phyloP scores from a whole-genome alignment of 441 rosid species.

The Flueggea neowawraea region DNA sequence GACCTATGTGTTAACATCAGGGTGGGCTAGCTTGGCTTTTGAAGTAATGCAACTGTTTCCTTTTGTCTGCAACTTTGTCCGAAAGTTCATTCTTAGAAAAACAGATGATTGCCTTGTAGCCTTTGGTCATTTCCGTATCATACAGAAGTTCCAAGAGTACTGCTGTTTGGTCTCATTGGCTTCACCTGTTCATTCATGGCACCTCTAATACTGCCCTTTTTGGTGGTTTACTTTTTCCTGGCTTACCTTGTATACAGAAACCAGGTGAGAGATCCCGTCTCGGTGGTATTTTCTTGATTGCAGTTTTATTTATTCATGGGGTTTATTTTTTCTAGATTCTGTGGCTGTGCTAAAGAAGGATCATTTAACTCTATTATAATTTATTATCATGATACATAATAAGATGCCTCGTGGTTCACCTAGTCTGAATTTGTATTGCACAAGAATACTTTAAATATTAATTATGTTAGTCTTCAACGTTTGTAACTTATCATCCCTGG shows the following conservation, averaged over 20 bases:
- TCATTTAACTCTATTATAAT: too few species aligned
- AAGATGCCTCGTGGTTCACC: too few species aligned
- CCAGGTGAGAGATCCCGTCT: conserved; percentile 47
- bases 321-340: too few species aligned
- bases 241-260: conserved; percentile 83
- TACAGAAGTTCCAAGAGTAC: conserved; percentile 81
- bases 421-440: too few species aligned
- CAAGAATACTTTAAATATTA: too few species aligned
- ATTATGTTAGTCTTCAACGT: too few species aligned
- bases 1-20: conserved; percentile 91
- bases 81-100: conserved; percentile 33
- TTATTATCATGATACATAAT: too few species aligned
- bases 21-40: conserved; percentile 87
- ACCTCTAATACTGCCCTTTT: conserved; percentile 79
- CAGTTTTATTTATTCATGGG: too few species aligned
- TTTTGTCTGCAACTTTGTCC: conserved; percentile 50
- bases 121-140: conserved; percentile 80
- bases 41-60: conserved; percentile 78
- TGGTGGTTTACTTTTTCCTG: conserved; percentile 68
- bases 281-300: too few species aligned
- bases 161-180: conserved; percentile 82
- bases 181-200: conserved; percentile 83
- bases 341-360: too few species aligned
- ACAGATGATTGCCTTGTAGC: conserved; percentile 37
- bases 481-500: too few species aligned